phyloP scores from a whole-genome alignment of 345 rosid species.

The Linum tenue region DNA sequence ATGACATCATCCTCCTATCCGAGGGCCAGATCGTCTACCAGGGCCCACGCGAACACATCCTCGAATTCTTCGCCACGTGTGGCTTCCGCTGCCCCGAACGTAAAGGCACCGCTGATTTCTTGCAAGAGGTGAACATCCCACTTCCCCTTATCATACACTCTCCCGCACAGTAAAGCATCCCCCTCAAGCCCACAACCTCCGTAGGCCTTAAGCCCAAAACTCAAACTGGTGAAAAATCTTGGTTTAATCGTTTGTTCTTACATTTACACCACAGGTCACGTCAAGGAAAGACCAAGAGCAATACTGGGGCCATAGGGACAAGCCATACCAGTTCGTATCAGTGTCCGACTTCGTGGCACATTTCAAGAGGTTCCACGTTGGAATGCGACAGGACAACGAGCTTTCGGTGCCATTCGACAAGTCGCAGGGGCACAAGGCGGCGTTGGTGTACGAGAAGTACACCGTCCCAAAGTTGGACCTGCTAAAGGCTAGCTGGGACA shows the following conservation, averaged over 20 bases:
- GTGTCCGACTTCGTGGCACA: conserved; percentile 47
- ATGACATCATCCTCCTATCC: conserved; percentile 63
- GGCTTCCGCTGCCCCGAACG: conserved; percentile 80
- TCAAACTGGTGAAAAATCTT: no score
- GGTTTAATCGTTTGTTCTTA: no score
- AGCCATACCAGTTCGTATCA: conserved; percentile 53
- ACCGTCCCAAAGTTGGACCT: conserved; percentile 53
- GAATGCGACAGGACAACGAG: conserved; percentile 41
- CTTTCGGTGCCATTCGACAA: conserved; percentile 55
- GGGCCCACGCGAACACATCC: conserved; percentile 65
- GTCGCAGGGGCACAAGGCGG: conserved; percentile 51
- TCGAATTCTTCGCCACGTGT: conserved; percentile 57
- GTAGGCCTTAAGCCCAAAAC: background rate
- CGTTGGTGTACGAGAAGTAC: conserved; percentile 49
- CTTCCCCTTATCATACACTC: background rate
- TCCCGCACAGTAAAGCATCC: background rate
- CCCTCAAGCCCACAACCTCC: no score
- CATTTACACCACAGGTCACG: conserved; percentile 41
- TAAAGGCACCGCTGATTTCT: conserved; percentile 82
- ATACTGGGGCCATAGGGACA: conserved; percentile 57
- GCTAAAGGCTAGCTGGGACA: conserved; percentile 65
- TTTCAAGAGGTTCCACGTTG: conserved; percentile 64
- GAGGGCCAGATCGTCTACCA: conserved; percentile 82
- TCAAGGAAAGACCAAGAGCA: conserved; percentile 90
- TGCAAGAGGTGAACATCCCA: conserved; percentile 58